These are phyloP conservation scores for Aurifilum marmelostoma DNA, from an alignment of 2,329 filamentous ascomycete genomes.

Conservation along the genomic window DNA sequence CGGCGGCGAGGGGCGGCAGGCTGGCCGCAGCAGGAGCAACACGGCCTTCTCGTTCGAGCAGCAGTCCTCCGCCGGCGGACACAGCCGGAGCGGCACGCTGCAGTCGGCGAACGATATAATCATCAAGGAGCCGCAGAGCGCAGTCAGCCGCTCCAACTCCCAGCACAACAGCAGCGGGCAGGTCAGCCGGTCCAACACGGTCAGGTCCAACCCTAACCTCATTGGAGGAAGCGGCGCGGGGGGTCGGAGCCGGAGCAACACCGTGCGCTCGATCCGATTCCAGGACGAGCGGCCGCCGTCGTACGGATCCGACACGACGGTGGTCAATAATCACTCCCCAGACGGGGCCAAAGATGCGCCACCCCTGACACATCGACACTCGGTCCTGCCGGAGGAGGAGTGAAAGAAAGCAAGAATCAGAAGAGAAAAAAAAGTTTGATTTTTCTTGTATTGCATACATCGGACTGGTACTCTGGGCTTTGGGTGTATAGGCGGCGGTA, in stretches of 20 bases:
- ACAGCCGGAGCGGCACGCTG: slow-evolving; percentile 24
- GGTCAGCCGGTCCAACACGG: slow-evolving; percentile 27
- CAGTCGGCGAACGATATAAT: slow-evolving; percentile 38
- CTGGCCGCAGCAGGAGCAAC: slow-evolving; percentile 22
- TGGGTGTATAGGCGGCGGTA: not conserved
- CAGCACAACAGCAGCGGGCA: slow-evolving; percentile 11
- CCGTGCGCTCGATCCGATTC: slow-evolving; percentile 19
- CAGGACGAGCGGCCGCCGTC: slow-evolving; percentile 24
- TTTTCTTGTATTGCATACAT: not conserved
- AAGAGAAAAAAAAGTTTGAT: not conserved
- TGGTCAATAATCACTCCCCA: slow-evolving; percentile 16
- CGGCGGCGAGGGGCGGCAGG: slow-evolving; percentile 9
- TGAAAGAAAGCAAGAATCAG: not conserved
- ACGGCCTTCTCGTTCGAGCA: slow-evolving; percentile 29
- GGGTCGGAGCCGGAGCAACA: slow-evolving; percentile 21
- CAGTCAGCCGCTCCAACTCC: slow-evolving; percentile 6
- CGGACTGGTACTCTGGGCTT: not conserved
- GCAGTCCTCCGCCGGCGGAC: not conserved
- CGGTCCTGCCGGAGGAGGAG: slow-evolving; percentile 4
- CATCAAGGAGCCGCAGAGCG: slow-evolving; percentile 8
- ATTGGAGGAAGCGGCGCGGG: slow-evolving; percentile 7
- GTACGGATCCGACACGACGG: slow-evolving; percentile 26
- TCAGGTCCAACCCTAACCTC: slow-evolving; percentile 11
- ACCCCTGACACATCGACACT: not conserved
- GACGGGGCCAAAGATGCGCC: not conserved